Evolutionary conservation across 768 basidiomycete genomes (phyloP), one percentile per base, ranked within the genome.

Genomic region (Leccinum olivaceopallidum): DNA sequence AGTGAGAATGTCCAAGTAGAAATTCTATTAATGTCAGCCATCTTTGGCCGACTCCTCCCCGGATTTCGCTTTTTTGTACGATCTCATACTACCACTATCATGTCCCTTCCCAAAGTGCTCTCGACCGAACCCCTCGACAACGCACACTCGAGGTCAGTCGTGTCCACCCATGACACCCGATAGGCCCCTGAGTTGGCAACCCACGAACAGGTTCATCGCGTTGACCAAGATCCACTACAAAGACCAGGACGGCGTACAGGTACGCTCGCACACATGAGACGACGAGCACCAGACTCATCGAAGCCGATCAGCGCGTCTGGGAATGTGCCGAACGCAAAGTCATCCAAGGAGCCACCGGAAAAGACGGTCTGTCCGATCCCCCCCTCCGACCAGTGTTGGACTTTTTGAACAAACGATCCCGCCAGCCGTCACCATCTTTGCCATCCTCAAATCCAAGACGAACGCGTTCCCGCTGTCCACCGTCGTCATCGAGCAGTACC

Each of bases 401-500:
- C 34, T 13, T 34, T 9, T 12, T 32, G 32, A 32, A 32, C 32
- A 32, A 32, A n/a, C 50, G n/a, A 22, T 48, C 9, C 49, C 7
- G 6, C 51, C 18, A 53, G 95, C 87, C 55, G 95, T 98, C 12
- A 89, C 93, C 6, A 85, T 97, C 48, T 77, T 97, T 5, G 86
- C 93, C 14, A 76, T 97, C 28, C 79, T 98, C 50, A 83, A 84
- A 37, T 94, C 94, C 49, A 85, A 85, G 72, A 85, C 83, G 8
- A 79, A 83, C 61, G 81, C 84, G 3, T 94, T 93, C 67, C 86
- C 86, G 5, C 72, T 82, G 6, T 92, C 90, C 1, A 94, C 91
- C 5, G 82, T 96, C 57, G 79, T 98, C 64, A 86, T 97, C 66
- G 93, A 96, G 69, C 95, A 97, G 71, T 98, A 89, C 72, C 86